phyloP scores from a whole-genome alignment of 371 early-diverging fungal species.

The Apophysomyces variabilis region DNA sequence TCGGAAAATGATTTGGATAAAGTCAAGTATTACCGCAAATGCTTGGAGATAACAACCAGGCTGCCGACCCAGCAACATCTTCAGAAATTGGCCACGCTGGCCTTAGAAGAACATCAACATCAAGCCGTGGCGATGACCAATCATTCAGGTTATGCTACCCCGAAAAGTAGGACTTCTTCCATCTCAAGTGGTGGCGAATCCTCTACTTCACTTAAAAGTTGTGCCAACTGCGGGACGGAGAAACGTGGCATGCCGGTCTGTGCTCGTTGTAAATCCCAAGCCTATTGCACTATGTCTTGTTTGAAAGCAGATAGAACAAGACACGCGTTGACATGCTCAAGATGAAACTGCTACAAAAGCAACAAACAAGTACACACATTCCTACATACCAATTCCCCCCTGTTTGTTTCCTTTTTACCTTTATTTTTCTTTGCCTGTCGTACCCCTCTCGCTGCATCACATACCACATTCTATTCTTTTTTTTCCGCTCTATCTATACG shows the following conservation, averaged over 20 bases:
- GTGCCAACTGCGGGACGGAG: slow-evolving; percentile 47
- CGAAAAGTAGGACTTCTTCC: slow-evolving; percentile 30
- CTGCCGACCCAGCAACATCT: slow-evolving; percentile 15
- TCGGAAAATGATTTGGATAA: slow-evolving; percentile 34
- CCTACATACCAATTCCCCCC: too few relatives aligned
- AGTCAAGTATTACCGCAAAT: slow-evolving; percentile 26
- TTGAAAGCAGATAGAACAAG: slow-evolving; percentile 34
- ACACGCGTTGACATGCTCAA: slow-evolving; percentile 24
- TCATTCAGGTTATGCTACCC: background rate
- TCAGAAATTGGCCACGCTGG: slow-evolving; percentile 12
- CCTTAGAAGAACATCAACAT: slow-evolving; percentile 5
- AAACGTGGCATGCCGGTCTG: slow-evolving; percentile 52
- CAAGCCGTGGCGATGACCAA: too few relatives aligned
- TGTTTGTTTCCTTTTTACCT: too few relatives aligned
- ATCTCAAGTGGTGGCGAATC: slow-evolving; percentile 27
- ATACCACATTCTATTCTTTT: slow-evolving; percentile 9
- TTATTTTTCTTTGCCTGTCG: too few relatives aligned
- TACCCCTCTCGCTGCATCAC: background rate
- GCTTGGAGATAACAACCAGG: slow-evolving; percentile 14
- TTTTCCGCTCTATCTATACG: background rate
- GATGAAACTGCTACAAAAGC: background rate
- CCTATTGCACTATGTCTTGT: slow-evolving; percentile 42
- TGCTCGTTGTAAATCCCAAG: slow-evolving; percentile 40
- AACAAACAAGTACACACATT: background rate
- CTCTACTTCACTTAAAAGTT: slow-evolving; percentile 20